Percentiles rank a stretch among this genome's conserved stretches.
Conservation (phyloP, 371 early-diverging fungal genomes). For the Haplosporangium sp. region DNA sequence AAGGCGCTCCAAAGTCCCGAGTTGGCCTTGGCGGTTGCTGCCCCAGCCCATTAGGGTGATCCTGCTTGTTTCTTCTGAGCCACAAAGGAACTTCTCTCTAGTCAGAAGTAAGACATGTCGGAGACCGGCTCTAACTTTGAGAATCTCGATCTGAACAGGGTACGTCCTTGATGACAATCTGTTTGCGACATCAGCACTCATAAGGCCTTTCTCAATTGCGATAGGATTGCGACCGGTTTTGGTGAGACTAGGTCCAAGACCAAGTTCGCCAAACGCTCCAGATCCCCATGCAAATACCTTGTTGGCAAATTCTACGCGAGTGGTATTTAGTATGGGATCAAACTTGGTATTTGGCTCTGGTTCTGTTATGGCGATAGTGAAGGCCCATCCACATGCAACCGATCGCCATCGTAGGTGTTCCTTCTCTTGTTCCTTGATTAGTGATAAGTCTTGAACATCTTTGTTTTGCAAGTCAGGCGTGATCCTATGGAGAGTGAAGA, state of each 20-base stretch:
- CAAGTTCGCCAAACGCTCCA: slow-evolving; percentile 66
- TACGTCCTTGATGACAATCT: background rate
- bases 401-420: slow-evolving; percentile 54
- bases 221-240: slow-evolving; percentile 34
- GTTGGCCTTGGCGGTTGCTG: slow-evolving; percentile 71
- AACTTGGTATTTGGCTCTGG: background rate
- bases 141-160: slow-evolving; percentile 24
- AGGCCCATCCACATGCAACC: slow-evolving; percentile 74
- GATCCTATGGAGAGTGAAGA: slow-evolving; percentile 29
- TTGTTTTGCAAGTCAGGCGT: slow-evolving; percentile 5
- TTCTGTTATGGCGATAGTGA: slow-evolving; percentile 60
- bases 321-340: background rate
- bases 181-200: background rate
- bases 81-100: slow-evolving; percentile 6
- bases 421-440: background rate
- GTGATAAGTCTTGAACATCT: slow-evolving; percentile 4
- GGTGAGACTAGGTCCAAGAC: slow-evolving; percentile 35
- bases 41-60: slow-evolving; percentile 68
- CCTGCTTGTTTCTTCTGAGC: slow-evolving; percentile 32
- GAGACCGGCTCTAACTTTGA: slow-evolving; percentile 71
- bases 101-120: slow-evolving; percentile 67
- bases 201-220: slow-evolving; percentile 13
- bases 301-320: background rate
- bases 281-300: slow-evolving; percentile 64
- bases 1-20: slow-evolving; percentile 50